Base-by-base conservation (phyloP, 1,284 basidiomycete species). In the Rhodotorula sp. region DNA sequence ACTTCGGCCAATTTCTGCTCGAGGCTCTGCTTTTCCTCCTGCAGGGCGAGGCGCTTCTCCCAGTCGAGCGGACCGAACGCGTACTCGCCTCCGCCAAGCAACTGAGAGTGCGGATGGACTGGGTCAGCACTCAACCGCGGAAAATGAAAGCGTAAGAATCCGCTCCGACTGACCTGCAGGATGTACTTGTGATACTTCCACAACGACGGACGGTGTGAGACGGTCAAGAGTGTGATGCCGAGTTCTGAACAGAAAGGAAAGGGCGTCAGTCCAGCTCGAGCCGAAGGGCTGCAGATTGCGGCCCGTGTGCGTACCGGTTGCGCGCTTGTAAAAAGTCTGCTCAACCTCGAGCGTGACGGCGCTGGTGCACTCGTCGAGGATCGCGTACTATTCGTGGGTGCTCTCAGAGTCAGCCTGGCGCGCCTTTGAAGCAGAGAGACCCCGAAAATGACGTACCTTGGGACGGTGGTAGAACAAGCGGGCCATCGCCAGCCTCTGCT, bases 111-210 rank as follows among this genome's bases (percentile, higher is more conserved):
- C 6, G 23, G 38, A 16, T 47, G 6, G 19, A n/a, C 28, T 55
- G 28, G n/a, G 26, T 54, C 52, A 14, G 26, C 2, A 12, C 54
- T 15, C 16, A 3, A 28, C 26, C 23, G 5, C 49, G 49, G 49
- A 23, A 50, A 23, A 50, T 15, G 5, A 12, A n/a, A 55, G 23
- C 54, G 12, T 54, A 54, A 23, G 57, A 21, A 45, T 16, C 23
- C 16, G 6, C 12, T 28, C 28, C 28, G 31, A 56, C 71, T 45
- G 90, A 79, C 92, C 79, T 95, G 94, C 70, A 98, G 83, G 70
- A 98, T 94, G 81, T 90, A 89, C 38, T 88, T 87, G 81, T 99
- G 95, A 80, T 97, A 84, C 76, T 93, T 93, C 93, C 94, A 97
- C 74, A 98, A 82, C 50, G 91, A 93, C 18, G 94, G 92, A 21